phyloP scores from a whole-genome alignment of 495 filamentous ascomycete species.

The Hypoxylon lenormandii region DNA sequence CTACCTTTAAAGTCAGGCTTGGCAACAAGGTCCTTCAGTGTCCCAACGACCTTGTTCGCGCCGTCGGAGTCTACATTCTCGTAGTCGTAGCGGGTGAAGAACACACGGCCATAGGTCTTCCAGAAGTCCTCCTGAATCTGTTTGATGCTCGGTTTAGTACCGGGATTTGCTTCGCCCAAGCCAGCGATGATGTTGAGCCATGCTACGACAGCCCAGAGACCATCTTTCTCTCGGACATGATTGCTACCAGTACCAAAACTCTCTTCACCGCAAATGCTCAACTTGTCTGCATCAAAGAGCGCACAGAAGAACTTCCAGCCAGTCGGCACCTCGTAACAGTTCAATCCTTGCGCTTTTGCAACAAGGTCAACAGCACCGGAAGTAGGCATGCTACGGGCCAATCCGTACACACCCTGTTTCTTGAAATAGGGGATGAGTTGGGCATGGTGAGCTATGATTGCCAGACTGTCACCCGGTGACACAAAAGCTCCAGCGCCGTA shows the following conservation, averaged over 20 bases:
- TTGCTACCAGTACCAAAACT: constrained; percentile 98
- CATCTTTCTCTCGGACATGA: constrained; percentile 99
- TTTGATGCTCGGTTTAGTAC: constrained; percentile 83
- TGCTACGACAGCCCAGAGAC: constrained; percentile 94
- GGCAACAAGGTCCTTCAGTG: constrained; percentile 76
- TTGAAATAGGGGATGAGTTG: constrained; percentile 96
- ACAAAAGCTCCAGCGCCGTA: constrained; percentile 97
- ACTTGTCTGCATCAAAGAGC: constrained; percentile 94
- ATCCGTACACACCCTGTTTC: constrained; percentile 92
- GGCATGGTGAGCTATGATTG: constrained; percentile 97
- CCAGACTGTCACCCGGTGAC: constrained; percentile 93
- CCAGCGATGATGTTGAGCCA: constrained; percentile 99
- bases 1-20: constrained; percentile 81
- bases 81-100: constrained; percentile 99
- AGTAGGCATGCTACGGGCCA: constrained; percentile 97
- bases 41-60: constrained; percentile 85
- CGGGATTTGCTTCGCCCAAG: constrained; percentile 82
- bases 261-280: constrained; percentile 98
- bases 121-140: constrained; percentile 98
- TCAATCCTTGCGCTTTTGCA: constrained; percentile 88
- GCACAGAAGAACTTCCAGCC: constrained; percentile 99
- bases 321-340: constrained; percentile 96
- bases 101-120: constrained; percentile 94
- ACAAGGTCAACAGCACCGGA: constrained; percentile 94
- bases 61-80: constrained; percentile 91